Conservation (phyloP, 2,329 filamentous ascomycete genomes). For the Xylariales sp. region DNA sequence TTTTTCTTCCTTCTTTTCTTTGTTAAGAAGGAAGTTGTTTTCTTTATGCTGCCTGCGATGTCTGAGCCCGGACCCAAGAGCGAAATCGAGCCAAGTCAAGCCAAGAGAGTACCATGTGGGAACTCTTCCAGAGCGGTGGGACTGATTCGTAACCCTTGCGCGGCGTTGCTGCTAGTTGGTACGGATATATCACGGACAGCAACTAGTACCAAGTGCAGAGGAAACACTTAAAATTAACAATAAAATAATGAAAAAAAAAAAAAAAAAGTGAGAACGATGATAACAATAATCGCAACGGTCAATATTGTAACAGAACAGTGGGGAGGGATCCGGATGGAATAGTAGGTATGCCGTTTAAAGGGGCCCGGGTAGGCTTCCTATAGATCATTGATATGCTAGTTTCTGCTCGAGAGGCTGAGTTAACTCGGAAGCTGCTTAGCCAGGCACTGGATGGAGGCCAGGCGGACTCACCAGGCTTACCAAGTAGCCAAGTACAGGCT, state of each 20-base stretch:
- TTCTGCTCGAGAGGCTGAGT: conserved; percentile 11
- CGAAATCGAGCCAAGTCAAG: not conserved
- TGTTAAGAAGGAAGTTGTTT: not conserved
- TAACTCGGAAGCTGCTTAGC: conserved; percentile 13
- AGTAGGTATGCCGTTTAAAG: conserved; percentile 8
- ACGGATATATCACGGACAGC: conserved; percentile 14
- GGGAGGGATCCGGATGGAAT: not conserved
- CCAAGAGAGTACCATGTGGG: conserved; percentile 24
- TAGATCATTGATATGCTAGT: conserved; percentile 3
- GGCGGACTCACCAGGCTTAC: not conserved
- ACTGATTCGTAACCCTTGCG: conserved; percentile 44
- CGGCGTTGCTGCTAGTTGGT: conserved; percentile 22
- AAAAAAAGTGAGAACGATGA: not conserved
- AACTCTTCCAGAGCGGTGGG: conserved; percentile 39
- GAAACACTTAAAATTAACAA: too few species aligned
- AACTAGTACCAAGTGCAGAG: too few species aligned
- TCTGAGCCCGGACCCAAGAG: conserved; percentile 24
- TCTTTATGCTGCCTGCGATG: conserved; percentile 36
- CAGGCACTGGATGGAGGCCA: not conserved
- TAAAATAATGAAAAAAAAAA: conserved; percentile 11
- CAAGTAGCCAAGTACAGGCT: conserved; percentile 10
- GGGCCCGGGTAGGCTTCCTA: not conserved
- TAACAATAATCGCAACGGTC: too few species aligned
- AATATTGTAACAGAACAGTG: too few species aligned
- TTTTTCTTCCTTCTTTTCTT: conserved; percentile 1